Evolutionary conservation across 768 basidiomycete genomes (phyloP).

Genomic region (Suillus alpinus): DNA sequence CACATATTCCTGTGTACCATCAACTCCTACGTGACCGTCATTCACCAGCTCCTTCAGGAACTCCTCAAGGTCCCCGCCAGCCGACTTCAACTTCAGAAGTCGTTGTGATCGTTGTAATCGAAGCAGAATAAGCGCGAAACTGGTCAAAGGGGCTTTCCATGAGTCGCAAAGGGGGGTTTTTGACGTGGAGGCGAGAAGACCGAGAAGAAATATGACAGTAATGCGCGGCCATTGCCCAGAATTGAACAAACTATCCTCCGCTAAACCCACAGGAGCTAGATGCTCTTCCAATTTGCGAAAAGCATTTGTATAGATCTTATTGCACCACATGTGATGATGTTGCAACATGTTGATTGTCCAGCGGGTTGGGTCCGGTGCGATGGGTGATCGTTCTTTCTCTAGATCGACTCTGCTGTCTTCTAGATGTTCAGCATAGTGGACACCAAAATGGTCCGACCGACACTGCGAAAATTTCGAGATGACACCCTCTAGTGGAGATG

Average conservation of each 20-base stretch:
- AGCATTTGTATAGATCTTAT: neutral
- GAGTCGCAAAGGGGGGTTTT: slow-evolving; percentile 5
- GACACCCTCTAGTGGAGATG: neutral
- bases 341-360: neutral
- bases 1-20: slow-evolving; percentile 8
- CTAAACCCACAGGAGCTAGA: slow-evolving; percentile 11
- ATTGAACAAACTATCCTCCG: slow-evolving; percentile 12
- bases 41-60: slow-evolving; percentile 17
- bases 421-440: slow-evolving; percentile 12
- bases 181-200: slow-evolving; percentile 23
- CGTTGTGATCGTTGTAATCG: slow-evolving; percentile 36
- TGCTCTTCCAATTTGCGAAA: slow-evolving; percentile 1
- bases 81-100: slow-evolving; percentile 20
- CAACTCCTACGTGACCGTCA: slow-evolving; percentile 18
- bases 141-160: slow-evolving; percentile 30
- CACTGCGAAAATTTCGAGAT: neutral
- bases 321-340: slow-evolving; percentile 4
- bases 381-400: slow-evolving; percentile 3
- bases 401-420: slow-evolving; percentile 11
- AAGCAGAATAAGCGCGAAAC: slow-evolving; percentile 27
- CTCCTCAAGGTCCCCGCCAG: slow-evolving; percentile 7
- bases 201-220: slow-evolving; percentile 27
- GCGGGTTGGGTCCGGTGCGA: neutral
- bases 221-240: slow-evolving; percentile 36
- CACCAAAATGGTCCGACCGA: slow-evolving; percentile 3